Base-by-base conservation (phyloP, 805 yeast species). In the Saturnispora saitoi region DNA sequence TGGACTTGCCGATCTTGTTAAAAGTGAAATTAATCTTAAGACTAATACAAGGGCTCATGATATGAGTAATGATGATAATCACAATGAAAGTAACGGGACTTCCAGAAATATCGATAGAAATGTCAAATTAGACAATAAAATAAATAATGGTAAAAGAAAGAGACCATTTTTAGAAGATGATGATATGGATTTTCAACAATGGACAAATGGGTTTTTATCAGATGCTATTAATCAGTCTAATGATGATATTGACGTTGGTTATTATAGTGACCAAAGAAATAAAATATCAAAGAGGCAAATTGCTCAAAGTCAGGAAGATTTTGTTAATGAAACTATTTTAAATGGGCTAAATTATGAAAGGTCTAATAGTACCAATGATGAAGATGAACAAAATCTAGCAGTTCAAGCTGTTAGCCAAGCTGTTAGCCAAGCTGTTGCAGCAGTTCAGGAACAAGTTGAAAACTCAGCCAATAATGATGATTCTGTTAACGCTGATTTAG, bases 321-420 rank as follows among this genome's bases (percentile, higher is more conserved):
- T 83, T 48, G 88, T 81, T 10, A 79, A 81, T 51, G 86, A 82
- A 42, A 86, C 86, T 1, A 79, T 83, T 42, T 68, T 80, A 53
- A 86, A 82, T 56, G 86, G 87, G 0, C 59, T 73, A 19, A 66
- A 69, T 5, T 37, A 43, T n/a, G 37, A 20, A 34, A 40, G 38
- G 24, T 24, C 39, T 22, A 17, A n/a, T 15, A 24, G 15, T 19
- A 39, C 14, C 6, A 52, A 55, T 12, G 55, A 53, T 38, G 57
- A 56, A 30, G 64, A 60, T 42, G 67, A 60, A 28, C 63, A 61
- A 43, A 59, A 58, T 51, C 45, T 62, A 39, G 67, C 66, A 5
- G 64, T 57, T 28, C 65, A 59, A 53, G 69, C 65, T 1, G 66
- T 55, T 6, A 50, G 42, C 10, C 50, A 47, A 24, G 57, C 54